Conservation (phyloP, 176 grass and related monocot species). For the Oryza rufipogon region DNA sequence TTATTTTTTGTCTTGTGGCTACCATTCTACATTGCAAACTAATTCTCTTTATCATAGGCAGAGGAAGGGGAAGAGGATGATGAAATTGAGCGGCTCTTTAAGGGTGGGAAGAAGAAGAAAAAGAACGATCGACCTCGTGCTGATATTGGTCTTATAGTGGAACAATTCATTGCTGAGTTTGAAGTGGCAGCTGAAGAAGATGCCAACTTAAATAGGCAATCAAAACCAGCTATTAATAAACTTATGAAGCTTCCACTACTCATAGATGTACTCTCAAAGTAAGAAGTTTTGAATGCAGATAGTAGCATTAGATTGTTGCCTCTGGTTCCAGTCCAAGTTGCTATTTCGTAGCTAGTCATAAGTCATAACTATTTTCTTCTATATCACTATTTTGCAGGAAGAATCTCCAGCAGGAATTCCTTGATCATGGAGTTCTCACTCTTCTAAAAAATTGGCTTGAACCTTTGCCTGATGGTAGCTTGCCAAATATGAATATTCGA, state of each 20-base stretch:
- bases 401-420: slow-evolving; percentile 97
- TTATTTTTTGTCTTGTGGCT: slow-evolving; percentile 17
- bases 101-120: slow-evolving; percentile 86
- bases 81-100: slow-evolving; percentile 82
- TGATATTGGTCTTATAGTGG: slow-evolving; percentile 91
- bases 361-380: slow-evolving; percentile 20
- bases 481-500: slow-evolving; percentile 98
- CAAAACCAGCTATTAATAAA: slow-evolving; percentile 96
- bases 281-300: slow-evolving; percentile 46
- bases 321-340: not conserved
- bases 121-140: slow-evolving; percentile 84
- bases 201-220: slow-evolving; percentile 92
- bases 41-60: slow-evolving; percentile 55
- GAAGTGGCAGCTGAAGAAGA: slow-evolving; percentile 95
- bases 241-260: slow-evolving; percentile 92
- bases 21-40: not conserved
- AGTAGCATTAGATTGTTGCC: not conserved
- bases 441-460: slow-evolving; percentile 97
- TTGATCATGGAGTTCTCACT: slow-evolving; percentile 93
- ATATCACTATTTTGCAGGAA: slow-evolving; percentile 63
- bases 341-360: slow-evolving; percentile 5
- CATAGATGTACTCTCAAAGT: slow-evolving; percentile 97
- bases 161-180: slow-evolving; percentile 93
- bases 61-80: slow-evolving; percentile 91
- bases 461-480: slow-evolving; percentile 87